Evolutionary conservation across 805 yeast genomes (phyloP).

Genomic region (Ogataea allantospora): DNA sequence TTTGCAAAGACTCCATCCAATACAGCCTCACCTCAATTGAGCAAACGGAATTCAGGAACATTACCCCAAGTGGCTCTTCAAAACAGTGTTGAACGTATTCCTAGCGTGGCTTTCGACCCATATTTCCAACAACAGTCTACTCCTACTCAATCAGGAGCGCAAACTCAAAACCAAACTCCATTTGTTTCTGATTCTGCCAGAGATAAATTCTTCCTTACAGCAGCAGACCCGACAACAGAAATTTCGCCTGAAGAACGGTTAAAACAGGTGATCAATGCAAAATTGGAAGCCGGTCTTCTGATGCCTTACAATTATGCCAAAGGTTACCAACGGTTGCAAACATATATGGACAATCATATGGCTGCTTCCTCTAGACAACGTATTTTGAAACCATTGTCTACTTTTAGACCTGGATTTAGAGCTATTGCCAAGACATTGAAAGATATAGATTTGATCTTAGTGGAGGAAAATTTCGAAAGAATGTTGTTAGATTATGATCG

Average conservation of each 20-base stretch:
- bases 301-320: constrained; percentile 93
- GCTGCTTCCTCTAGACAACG: constrained; percentile 77
- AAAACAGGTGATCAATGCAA: constrained; percentile 91
- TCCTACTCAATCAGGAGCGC: constrained; percentile 3
- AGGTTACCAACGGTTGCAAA: constrained; percentile 86
- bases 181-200: constrained; percentile 71
- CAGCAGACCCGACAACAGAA: constrained; percentile 95
- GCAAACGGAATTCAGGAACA: constrained; percentile 14
- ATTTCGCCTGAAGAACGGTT: constrained; percentile 91
- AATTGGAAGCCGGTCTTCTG: constrained; percentile 86
- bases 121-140: constrained; percentile 7
- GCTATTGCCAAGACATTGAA: constrained; percentile 88
- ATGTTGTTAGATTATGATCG: constrained; percentile 92
- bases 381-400: constrained; percentile 78
- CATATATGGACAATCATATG: constrained; percentile 93
- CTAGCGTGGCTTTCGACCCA: constrained; percentile 9
- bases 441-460: constrained; percentile 87
- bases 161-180: constrained; percentile 19
- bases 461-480: constrained; percentile 91
- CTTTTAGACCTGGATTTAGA: constrained; percentile 88
- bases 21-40: constrained; percentile 9
- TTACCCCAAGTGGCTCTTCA: constrained; percentile 21
- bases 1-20: constrained; percentile 9
- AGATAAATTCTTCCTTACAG: constrained; percentile 91
- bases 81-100: constrained; percentile 15